A percentile compares a stretch with the other conserved stretches of the same genome.
These are phyloP conservation scores for Agarophyton chilense DNA, from an alignment of 23 red algal genomes.

Conservation along the genomic window DNA sequence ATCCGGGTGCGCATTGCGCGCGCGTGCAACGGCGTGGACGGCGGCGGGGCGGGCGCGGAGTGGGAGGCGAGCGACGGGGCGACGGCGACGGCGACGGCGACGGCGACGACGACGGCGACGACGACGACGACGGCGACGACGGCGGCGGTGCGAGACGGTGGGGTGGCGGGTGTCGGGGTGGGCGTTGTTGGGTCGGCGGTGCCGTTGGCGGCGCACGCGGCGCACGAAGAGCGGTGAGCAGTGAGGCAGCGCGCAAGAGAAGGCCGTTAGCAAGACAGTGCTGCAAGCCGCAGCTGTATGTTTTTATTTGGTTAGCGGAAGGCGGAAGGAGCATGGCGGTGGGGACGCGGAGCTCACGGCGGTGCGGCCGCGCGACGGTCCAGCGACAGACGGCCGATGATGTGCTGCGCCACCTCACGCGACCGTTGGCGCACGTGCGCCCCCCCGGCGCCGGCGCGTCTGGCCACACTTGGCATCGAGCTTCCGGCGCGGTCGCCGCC, in stretches of 20 bases:
- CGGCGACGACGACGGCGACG: neutral
- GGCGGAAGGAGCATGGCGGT: too few species aligned
- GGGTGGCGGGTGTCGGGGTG: too few species aligned
- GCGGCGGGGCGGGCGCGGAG: neutral
- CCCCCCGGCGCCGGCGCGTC: neutral
- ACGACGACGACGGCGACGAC: too few species aligned
- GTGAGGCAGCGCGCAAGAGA: too few species aligned
- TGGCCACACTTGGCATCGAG: neutral
- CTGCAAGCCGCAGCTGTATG: too few species aligned
- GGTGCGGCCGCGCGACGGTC: neutral
- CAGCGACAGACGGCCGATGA: conserved; percentile 13
- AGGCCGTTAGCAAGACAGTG: too few species aligned
- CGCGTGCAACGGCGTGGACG: neutral
- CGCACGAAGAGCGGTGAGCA: neutral
- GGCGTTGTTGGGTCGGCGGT: too few species aligned
- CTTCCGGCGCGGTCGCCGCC: neutral
- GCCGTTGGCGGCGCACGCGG: neutral
- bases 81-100: neutral
- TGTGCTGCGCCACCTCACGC: conserved; percentile 26
- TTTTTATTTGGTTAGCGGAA: too few species aligned
- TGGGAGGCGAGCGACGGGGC: neutral
- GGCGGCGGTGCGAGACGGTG: too few species aligned
- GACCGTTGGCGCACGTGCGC: conserved; percentile 53
- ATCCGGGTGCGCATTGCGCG: neutral
- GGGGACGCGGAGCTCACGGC: too few species aligned